Conservation (phyloP, 306 rosid species). For the Cucumis hystrix region DNA sequence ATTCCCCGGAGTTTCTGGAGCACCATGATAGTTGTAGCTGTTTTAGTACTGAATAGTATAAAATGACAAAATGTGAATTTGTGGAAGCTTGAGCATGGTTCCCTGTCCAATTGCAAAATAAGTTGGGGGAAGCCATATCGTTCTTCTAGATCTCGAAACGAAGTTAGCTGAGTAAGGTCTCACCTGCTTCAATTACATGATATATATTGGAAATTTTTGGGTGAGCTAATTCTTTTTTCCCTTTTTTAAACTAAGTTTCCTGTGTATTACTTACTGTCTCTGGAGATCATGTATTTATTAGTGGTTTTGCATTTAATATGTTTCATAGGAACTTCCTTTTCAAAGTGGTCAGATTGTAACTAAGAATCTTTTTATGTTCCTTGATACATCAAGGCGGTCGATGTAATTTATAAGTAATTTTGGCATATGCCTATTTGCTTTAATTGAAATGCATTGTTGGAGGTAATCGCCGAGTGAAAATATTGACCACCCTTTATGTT, state of each 20-base stretch:
- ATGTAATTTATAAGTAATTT: neutral
- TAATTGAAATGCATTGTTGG: neutral
- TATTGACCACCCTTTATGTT: neutral
- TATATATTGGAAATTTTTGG: neutral
- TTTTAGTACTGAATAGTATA: neutral
- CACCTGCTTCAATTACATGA: neutral
- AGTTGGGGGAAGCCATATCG: neutral
- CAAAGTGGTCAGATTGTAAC: neutral
- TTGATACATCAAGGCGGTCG: neutral
- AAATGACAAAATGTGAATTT: neutral
- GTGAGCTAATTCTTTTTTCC: conserved; percentile 1
- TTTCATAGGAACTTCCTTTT: neutral
- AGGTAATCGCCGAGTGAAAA: neutral
- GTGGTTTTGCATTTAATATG: neutral
- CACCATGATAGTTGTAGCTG: conserved; percentile 34
- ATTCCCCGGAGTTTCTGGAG: conserved; percentile 76
- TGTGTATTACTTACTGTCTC: neutral
- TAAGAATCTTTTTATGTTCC: neutral
- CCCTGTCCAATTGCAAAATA: neutral
- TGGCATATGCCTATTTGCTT: neutral
- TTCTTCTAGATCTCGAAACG: neutral
- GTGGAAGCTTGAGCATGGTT: neutral
- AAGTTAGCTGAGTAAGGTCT: neutral
- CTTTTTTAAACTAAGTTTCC: neutral
- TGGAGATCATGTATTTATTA: neutral